phyloP scores from a whole-genome alignment of 306 rosid species.

The Prunus fruticosa region DNA sequence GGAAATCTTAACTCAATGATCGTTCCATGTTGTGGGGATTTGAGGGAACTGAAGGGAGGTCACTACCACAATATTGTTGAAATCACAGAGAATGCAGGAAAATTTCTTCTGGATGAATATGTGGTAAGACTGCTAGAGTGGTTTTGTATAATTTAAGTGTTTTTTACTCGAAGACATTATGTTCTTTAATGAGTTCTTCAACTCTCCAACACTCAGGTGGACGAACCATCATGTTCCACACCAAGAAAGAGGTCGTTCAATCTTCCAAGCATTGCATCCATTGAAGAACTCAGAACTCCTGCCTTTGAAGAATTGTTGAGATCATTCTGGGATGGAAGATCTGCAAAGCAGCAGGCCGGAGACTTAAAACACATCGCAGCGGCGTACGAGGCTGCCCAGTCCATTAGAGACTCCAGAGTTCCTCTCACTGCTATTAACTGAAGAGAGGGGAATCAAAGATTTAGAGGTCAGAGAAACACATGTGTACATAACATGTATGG shows the following conservation, averaged over 20 bases:
- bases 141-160: background rate
- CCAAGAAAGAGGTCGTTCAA: constrained; percentile 85
- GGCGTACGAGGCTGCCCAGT: constrained; percentile 68
- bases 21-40: constrained; percentile 82
- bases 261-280: constrained; percentile 74
- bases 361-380: constrained; percentile 66
- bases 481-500: constrained; percentile 61
- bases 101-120: constrained; percentile 78
- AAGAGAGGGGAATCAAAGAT: constrained; percentile 15
- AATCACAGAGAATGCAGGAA: constrained; percentile 91
- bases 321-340: constrained; percentile 83
- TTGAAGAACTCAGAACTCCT: constrained; percentile 92
- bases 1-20: constrained; percentile 81
- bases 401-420: constrained; percentile 91
- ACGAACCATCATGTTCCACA: constrained; percentile 98
- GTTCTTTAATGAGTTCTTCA: constrained; percentile 5
- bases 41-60: constrained; percentile 87
- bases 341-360: constrained; percentile 73
- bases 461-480: background rate
- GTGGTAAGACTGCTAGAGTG: constrained; percentile 45
- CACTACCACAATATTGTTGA: constrained; percentile 89
- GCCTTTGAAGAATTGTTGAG: constrained; percentile 85
- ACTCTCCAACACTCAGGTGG: constrained; percentile 50
- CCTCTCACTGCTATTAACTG: constrained; percentile 97
- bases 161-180: background rate